Evolutionary conservation across 306 rosid species (phyloP), one percentile per base, ranked within the genome.

Genomic region (Mimosa bimucronata): DNA sequence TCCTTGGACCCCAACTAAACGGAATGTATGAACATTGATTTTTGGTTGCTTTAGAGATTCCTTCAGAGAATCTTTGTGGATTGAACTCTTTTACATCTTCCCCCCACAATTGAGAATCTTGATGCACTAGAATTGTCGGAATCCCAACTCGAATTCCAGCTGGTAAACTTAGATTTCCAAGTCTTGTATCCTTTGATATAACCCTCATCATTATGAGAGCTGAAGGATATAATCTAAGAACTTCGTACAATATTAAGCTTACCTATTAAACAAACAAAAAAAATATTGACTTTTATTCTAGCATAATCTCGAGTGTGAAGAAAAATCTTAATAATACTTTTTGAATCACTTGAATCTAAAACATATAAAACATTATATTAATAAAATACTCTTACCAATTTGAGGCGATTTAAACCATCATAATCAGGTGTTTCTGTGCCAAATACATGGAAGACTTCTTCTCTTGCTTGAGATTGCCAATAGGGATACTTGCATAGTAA

Each of bases 401-500:
- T 81, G 11, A 86, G 60, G 19, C 29, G 77, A 11, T 21, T 13
- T 42, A 86, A 71, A 1, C 74, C 80, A 46, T 77, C 79, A 7
- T 31, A 83, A 13, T 84, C 69, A 23, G 76, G 89, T 9, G 74
- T 60, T 2, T 68, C 34, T 45, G 45, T 16, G n/a, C 87, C 82
- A 21, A 83, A 83, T 8, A 48, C 45, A 57, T 14, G 78, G 10
- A 66, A 12, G 21, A 83, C 80, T 65, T 86, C 89, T 7, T 72
- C 55, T 73, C 89, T 83, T 11, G 86, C 89, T 37, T 44, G 26
- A 10, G 80, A 73, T 65, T 85, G 86, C 88, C 89, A 83, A 4
- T 66, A 25, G 25, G 55, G 79, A 60, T 57, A 67, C 58, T 37
- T 37, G 1, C 80, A 66, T 2, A 86, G 46, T 9, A 83, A 26